These are phyloP conservation scores for Oryza nivara DNA, from an alignment of 176 grass and related monocot species.

Conservation along the genomic window DNA sequence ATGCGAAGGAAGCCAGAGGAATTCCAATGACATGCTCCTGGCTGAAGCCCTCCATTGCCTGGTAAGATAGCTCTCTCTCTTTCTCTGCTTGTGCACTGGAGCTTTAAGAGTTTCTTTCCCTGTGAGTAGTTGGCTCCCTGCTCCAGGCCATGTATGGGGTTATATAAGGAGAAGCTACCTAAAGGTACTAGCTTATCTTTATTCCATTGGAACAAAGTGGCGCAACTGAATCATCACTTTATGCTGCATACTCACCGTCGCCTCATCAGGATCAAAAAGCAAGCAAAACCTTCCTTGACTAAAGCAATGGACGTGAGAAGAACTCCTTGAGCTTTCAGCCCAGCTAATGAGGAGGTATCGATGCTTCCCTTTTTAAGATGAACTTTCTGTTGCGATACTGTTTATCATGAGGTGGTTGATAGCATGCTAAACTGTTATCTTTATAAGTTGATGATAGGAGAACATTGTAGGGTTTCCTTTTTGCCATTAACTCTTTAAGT, in stretches of 20 bases:
- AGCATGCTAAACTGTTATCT: constrained; percentile 39
- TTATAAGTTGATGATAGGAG: constrained; percentile 35
- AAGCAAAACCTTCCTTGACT: constrained; percentile 38
- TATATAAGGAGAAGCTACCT: constrained; percentile 46
- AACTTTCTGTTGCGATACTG: constrained; percentile 38
- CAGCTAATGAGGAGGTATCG: constrained; percentile 25
- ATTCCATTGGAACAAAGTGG: constrained; percentile 55
- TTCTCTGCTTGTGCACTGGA: constrained; percentile 19
- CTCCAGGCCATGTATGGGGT: constrained; percentile 33
- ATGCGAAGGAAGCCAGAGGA: constrained; percentile 50
- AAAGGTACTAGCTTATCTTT: constrained; percentile 35
- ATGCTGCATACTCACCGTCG: constrained; percentile 52
- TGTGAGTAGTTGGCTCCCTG: constrained; percentile 43
- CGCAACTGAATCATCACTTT: constrained; percentile 50
- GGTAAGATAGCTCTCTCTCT: constrained; percentile 7
- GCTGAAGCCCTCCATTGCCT: constrained; percentile 49
- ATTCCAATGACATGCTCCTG: constrained; percentile 61
- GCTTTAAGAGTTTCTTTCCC: constrained; percentile 21
- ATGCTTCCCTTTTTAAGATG: constrained; percentile 39
- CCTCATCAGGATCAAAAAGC: constrained; percentile 57
- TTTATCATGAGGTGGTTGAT: constrained; percentile 38
- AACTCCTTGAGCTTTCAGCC: constrained; percentile 42
- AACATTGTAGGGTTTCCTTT: constrained; percentile 34
- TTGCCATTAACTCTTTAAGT: constrained; percentile 21
- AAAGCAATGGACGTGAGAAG: constrained; percentile 34